A percentile compares a stretch with the other conserved stretches of the same genome.
phyloP scores from a whole-genome alignment of 768 basidiomycete species.

The Candolleomyces eurysporus region DNA sequence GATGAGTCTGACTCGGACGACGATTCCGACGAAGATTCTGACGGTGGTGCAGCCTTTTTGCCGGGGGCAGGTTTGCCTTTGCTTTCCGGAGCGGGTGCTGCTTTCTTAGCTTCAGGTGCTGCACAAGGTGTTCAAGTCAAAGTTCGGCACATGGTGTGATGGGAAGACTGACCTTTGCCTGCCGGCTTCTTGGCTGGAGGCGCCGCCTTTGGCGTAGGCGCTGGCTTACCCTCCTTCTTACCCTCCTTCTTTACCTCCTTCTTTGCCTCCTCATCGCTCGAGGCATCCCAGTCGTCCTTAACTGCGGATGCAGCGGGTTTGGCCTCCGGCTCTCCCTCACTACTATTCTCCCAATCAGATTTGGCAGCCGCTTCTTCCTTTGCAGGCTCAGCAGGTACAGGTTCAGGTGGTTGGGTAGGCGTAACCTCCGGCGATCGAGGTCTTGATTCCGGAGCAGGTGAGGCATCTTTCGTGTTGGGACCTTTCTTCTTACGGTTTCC shows the following conservation, averaged over 20 bases:
- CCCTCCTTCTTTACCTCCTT: slow-evolving; percentile 29
- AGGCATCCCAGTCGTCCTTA: slow-evolving; percentile 52
- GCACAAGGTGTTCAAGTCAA: slow-evolving; percentile 7
- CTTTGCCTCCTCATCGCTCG: slow-evolving; percentile 44
- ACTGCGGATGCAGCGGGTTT: slow-evolving; percentile 25
- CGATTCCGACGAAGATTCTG: slow-evolving; percentile 30
- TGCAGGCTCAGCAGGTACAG: slow-evolving; percentile 27
- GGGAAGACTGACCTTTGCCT: slow-evolving; percentile 8
- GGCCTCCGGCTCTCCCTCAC: slow-evolving; percentile 47
- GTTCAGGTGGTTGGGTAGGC: slow-evolving; percentile 22
- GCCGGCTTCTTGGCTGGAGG: slow-evolving; percentile 2
- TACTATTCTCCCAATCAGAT: slow-evolving; percentile 68
- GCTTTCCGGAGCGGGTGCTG: slow-evolving; percentile 20
- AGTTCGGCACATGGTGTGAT: neutral
- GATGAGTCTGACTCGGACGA: slow-evolving; percentile 40
- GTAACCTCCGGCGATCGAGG: slow-evolving; percentile 47
- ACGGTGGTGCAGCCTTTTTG: slow-evolving; percentile 22
- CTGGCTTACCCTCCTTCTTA: slow-evolving; percentile 10
- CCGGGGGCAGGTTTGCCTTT: slow-evolving; percentile 25
- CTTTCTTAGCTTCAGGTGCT: slow-evolving; percentile 18
- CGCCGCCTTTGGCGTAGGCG: slow-evolving; percentile 5
- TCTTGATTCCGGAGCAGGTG: slow-evolving; percentile 54
- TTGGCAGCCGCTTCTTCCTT: slow-evolving; percentile 24
- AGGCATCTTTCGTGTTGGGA: slow-evolving; percentile 47
- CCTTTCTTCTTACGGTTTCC: slow-evolving; percentile 81